Evolutionary conservation across 805 yeast species (phyloP).

Genomic region (Myxozyma udenii): DNA sequence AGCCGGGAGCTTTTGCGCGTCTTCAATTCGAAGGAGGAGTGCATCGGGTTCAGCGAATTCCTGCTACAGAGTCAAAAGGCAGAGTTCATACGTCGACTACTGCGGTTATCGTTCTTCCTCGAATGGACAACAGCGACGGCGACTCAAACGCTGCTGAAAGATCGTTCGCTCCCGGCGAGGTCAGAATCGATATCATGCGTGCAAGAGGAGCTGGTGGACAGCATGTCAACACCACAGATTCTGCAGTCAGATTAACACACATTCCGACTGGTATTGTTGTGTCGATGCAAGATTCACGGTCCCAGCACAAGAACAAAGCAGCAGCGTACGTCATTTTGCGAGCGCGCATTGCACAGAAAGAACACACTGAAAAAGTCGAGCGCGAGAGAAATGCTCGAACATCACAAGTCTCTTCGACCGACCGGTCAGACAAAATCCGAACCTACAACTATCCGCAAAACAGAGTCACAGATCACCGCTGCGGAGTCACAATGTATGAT

Average conservation of each 20-base stretch:
- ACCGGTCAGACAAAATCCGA: slow-evolving; percentile 86
- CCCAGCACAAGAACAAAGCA: slow-evolving; percentile 91
- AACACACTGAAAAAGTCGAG: slow-evolving; percentile 59
- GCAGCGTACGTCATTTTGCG: slow-evolving; percentile 81
- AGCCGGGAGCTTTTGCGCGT: slow-evolving; percentile 70
- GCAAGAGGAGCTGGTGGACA: slow-evolving; percentile 98
- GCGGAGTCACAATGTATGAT: slow-evolving; percentile 76
- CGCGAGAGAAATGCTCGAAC: slow-evolving; percentile 66
- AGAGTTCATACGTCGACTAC: slow-evolving; percentile 94
- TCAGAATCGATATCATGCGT: slow-evolving; percentile 93
- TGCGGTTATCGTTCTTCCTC: slow-evolving; percentile 90
- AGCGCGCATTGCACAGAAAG: slow-evolving; percentile 79
- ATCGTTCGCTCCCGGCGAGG: slow-evolving; percentile 78
- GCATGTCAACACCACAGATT: slow-evolving; percentile 95
- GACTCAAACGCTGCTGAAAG: slow-evolving; percentile 57
- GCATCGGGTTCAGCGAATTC: slow-evolving; percentile 91
- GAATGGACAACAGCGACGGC: slow-evolving; percentile 53
- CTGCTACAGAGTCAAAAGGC: slow-evolving; percentile 90
- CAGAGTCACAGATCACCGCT: slow-evolving; percentile 89
- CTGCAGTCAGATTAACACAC: slow-evolving; percentile 92
- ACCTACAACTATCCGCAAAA: slow-evolving; percentile 93
- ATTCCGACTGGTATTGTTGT: slow-evolving; percentile 87
- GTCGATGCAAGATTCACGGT: slow-evolving; percentile 88
- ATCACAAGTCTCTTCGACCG: slow-evolving; percentile 84
- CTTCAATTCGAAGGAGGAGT: slow-evolving; percentile 89